phyloP scores from a whole-genome alignment of 129 eudicot species.

The Tagetes patula region DNA sequence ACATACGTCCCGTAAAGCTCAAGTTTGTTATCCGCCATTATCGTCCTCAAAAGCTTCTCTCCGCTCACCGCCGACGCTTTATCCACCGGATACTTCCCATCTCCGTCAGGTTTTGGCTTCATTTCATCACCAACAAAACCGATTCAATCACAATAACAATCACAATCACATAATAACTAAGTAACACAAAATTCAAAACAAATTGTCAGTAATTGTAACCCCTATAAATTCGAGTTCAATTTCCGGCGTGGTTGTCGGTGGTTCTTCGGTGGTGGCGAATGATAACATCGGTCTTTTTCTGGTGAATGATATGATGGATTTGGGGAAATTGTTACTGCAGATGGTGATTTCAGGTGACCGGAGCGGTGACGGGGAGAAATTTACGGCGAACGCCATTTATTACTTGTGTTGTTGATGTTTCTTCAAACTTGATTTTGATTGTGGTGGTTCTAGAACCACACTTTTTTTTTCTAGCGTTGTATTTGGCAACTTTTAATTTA shows the following conservation, averaged over 20 bases:
- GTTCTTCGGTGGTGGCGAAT: slow-evolving; percentile 45
- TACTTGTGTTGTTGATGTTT: neutral
- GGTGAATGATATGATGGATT: slow-evolving; percentile 31
- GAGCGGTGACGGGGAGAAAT: slow-evolving; percentile 41
- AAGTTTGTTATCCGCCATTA: slow-evolving; percentile 89
- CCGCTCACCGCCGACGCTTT: slow-evolving; percentile 78
- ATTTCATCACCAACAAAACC: slow-evolving; percentile 11
- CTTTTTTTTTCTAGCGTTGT: neutral
- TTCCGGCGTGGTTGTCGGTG: slow-evolving; percentile 50
- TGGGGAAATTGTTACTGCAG: slow-evolving; percentile 17
- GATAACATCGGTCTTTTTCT: slow-evolving; percentile 40
- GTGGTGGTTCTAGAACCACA: slow-evolving; percentile 29
- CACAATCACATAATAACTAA: neutral
- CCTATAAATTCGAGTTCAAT: slow-evolving; percentile 86
- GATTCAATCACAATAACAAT: neutral
- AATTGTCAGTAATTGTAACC: slow-evolving; percentile 47
- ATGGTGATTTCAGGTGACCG: slow-evolving; percentile 55
- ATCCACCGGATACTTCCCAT: slow-evolving; percentile 71
- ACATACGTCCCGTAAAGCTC: slow-evolving; percentile 94
- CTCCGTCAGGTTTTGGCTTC: slow-evolving; percentile 73
- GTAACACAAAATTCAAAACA: neutral
- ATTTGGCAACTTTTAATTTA: neutral
- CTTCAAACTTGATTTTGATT: slow-evolving; percentile 8
- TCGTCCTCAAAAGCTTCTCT: slow-evolving; percentile 78
- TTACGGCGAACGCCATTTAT: slow-evolving; percentile 56